phyloP scores from a whole-genome alignment of 2,329 filamentous ascomycete genomes.

The Fusarium longipes region DNA sequence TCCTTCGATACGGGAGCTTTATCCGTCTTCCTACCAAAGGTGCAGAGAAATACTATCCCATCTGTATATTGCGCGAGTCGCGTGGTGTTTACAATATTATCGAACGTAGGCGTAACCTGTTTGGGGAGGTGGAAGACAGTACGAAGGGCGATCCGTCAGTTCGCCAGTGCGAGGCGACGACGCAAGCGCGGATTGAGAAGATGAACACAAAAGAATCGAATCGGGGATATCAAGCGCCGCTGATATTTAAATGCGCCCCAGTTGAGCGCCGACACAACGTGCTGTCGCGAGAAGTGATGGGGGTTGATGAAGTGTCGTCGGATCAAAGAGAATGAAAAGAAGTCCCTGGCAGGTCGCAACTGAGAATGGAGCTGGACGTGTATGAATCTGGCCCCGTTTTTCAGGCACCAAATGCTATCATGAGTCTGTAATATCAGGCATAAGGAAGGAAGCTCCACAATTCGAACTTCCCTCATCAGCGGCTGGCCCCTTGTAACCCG shows the following conservation, averaged over 20 bases:
- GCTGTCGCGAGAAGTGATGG: constrained; percentile 46
- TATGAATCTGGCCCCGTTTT: constrained; percentile 44
- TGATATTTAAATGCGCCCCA: constrained; percentile 40
- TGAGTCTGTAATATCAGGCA: constrained; percentile 9
- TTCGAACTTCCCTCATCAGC: constrained; percentile 19
- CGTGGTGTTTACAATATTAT: constrained; percentile 52
- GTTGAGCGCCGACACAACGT: constrained; percentile 38
- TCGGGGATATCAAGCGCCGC: constrained; percentile 31
- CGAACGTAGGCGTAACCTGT: constrained; percentile 45
- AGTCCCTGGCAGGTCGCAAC: constrained; percentile 42
- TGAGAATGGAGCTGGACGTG: constrained; percentile 38
- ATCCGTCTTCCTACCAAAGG: constrained; percentile 45
- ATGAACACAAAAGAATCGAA: constrained; percentile 33
- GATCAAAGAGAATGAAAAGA: constrained; percentile 48
- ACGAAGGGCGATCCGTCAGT: constrained; percentile 38
- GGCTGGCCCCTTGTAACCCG: constrained; percentile 28
- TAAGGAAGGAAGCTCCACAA: constrained; percentile 10
- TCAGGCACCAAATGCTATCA: constrained; percentile 48
- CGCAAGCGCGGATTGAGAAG: constrained; percentile 25
- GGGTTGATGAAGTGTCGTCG: constrained; percentile 49
- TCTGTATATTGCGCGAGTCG: constrained; percentile 44
- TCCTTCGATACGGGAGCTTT: constrained; percentile 32
- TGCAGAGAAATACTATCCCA: constrained; percentile 39
- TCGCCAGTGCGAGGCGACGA: constrained; percentile 24
- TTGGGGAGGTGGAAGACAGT: constrained; percentile 37